Base-by-base conservation (phyloP, 768 basidiomycete genomes). In the Panaeolus cyanescens region DNA sequence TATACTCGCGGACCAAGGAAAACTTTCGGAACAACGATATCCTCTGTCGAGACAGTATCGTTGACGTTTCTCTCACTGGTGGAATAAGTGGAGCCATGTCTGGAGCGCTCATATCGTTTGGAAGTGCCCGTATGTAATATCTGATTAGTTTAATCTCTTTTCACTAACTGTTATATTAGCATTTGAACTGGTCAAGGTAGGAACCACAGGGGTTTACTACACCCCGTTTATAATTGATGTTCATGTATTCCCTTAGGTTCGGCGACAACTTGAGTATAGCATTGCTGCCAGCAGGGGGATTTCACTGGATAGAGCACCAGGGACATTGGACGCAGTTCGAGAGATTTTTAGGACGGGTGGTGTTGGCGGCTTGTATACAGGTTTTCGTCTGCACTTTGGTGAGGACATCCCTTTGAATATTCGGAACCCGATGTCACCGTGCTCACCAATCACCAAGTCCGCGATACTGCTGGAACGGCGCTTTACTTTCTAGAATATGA, bases 401-500 rank as follows among this genome's bases (percentile, higher is more conserved):
- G 59, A 65, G 88, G 64, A 54, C 45, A 39, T 54, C 10, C 37
- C 31, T 55, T 60, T 20, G 20, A 40, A 60, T 15, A n/a, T 59
- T 31, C 40, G 13, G 59, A 4, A 33, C 56, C 15, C 9, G 54
- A 32, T 34, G 32, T 36, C 13, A 50, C 42, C 62, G 64, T 19
- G 25, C 34, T 32, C 32, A 31, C 55, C 45, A 34, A 10, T 12
- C 58, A 17, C 58, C 9, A 68, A 94, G 92, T 94, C 56, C 89
- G 95, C 60, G 95, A 98, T 73, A 96, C 93, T 28, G 74, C 85
- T 50, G 95, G 95, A 54, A 96, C 96, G 12, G 91, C 90, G 4
- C 79, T 97, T 19, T 98, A 98, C 72, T 98, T 98, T 73, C 83
- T 93, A 33, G 94, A 96, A 71, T 97, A 98, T 71, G 95, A 98